phyloP scores from a whole-genome alignment of 108 stramenopile species.

The Aurantiochytrium sp. region DNA sequence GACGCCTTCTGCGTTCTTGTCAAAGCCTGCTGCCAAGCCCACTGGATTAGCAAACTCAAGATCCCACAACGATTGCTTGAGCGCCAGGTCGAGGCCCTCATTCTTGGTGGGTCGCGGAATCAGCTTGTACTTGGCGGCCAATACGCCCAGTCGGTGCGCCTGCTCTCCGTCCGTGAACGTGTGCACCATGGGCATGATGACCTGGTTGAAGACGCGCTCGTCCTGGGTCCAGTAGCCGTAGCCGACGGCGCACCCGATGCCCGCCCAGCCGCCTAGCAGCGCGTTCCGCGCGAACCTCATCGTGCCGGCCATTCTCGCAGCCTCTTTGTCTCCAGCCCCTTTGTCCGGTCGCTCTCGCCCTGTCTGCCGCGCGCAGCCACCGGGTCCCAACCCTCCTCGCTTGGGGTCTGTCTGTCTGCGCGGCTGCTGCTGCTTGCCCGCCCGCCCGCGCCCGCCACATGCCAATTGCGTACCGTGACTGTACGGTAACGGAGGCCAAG shows the following conservation, averaged over 20 bases:
- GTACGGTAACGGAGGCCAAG: too few species aligned
- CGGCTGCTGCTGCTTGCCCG: too few species aligned
- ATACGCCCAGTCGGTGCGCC: neutral
- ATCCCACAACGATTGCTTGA: neutral
- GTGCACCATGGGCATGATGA: constrained; percentile 6
- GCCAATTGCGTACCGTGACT: too few species aligned
- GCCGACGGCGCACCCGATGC: neutral
- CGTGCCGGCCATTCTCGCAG: neutral
- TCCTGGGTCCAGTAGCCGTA: neutral
- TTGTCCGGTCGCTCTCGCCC: too few species aligned
- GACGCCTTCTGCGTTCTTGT: constrained; percentile 78
- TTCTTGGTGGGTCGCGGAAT: neutral
- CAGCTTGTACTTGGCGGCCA: neutral
- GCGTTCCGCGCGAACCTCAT: neutral
- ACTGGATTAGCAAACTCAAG: constrained; percentile 61
- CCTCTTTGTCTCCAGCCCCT: neutral
- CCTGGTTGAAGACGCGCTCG: constrained; percentile 5
- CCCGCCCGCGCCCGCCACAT: too few species aligned
- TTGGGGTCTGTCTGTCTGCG: too few species aligned
- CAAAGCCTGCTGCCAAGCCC: constrained; percentile 92
- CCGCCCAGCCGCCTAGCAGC: neutral
- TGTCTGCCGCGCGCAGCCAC: too few species aligned
- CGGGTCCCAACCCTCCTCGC: too few species aligned
- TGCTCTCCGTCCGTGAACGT: neutral
- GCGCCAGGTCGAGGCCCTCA: neutral